phyloP scores from a whole-genome alignment of 75 land plant genomes.

The Cupressus sempervirens region DNA sequence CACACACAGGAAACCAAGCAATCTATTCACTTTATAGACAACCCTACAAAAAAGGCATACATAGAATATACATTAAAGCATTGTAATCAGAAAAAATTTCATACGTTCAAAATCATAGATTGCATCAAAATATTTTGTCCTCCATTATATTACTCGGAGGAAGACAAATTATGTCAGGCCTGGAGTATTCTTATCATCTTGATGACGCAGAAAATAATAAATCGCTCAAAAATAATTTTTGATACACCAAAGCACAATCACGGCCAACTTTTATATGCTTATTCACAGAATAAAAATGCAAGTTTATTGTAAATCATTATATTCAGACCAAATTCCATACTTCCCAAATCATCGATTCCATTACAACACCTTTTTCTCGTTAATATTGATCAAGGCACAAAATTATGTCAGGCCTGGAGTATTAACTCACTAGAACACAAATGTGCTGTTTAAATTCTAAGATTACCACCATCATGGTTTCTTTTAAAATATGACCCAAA shows the following conservation, averaged over 20 bases:
- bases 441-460: no score
- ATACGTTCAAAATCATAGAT: neutral
- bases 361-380: no score
- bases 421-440: no score
- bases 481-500: no score
- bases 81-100: neutral
- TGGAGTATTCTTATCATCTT: neutral
- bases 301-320: neutral
- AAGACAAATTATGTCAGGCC: neutral
- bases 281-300: neutral
- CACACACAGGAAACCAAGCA: neutral
- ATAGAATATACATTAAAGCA: neutral
- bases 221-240: neutral
- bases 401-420: no score
- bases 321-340: no score
- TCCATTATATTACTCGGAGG: neutral
- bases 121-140: neutral
- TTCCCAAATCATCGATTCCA: no score
- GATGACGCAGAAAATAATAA: neutral
- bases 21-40: neutral
- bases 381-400: no score
- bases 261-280: neutral
- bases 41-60: neutral
- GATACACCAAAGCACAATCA: neutral
- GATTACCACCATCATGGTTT: no score